These are phyloP conservation scores for Microcera coccophila DNA, from an alignment of 2,329 filamentous ascomycete genomes.

Conservation along the genomic window DNA sequence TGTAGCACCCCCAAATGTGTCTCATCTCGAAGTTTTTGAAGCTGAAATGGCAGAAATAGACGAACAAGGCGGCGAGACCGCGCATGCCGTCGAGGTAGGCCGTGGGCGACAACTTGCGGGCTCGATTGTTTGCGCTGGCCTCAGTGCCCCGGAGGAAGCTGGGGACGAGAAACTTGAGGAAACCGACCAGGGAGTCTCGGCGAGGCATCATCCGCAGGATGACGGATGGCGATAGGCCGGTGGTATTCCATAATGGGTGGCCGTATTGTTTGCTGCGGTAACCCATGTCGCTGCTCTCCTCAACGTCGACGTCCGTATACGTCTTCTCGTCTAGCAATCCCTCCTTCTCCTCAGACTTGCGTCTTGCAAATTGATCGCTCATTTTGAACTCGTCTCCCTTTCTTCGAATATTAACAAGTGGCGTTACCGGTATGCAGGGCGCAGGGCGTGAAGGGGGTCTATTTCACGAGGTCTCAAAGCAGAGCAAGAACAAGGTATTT, in stretches of 20 bases:
- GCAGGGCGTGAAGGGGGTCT: no score
- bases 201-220: conserved; percentile 34
- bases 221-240: conserved; percentile 27
- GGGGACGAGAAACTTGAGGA: conserved; percentile 47
- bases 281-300: conserved; percentile 9
- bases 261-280: no score
- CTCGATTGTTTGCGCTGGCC: conserved; percentile 38
- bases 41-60: conserved; percentile 55
- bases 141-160: conserved; percentile 48
- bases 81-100: conserved; percentile 57
- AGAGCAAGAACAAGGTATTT: no score
- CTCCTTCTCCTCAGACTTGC: conserved; percentile 39
- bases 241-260: conserved; percentile 35
- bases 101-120: conserved; percentile 46
- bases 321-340: conserved; percentile 43
- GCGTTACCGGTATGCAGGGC: no score
- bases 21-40: conserved; percentile 52
- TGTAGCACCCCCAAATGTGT: conserved; percentile 45
- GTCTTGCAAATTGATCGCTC: neutral
- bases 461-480: no score
- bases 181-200: conserved; percentile 36
- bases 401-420: no score
- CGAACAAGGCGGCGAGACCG: conserved; percentile 52
- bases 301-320: conserved; percentile 42
- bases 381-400: no score